A percentile compares a stretch with the other conserved stretches of the same genome.
phyloP scores from a whole-genome alignment of 2,329 filamentous ascomycete species.

The Coniella vitis region DNA sequence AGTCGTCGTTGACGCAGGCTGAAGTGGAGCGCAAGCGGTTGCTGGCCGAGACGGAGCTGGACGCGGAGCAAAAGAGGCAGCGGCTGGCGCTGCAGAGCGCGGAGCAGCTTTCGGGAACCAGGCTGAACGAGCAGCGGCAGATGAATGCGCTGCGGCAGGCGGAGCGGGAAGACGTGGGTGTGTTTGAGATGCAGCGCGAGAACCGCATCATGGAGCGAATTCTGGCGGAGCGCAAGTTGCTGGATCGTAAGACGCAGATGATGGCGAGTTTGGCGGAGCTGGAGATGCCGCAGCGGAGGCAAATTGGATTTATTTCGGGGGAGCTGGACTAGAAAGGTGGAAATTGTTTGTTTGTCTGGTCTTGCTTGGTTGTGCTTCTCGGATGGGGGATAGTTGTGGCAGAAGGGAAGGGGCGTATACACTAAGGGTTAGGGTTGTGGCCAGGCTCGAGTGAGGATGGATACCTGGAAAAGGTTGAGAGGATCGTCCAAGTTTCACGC shows the following conservation, averaged over 20 bases:
- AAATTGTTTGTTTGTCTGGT: constrained; percentile 7
- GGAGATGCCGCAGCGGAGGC: constrained; percentile 33
- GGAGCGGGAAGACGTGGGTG: constrained; percentile 45
- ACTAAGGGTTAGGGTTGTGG: too few species aligned
- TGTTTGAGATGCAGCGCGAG: constrained; percentile 40
- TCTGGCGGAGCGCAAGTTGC: constrained; percentile 26
- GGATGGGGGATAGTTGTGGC: too few species aligned
- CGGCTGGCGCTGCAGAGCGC: constrained; percentile 43
- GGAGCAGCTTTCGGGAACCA: constrained; percentile 36
- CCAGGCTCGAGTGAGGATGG: too few species aligned
- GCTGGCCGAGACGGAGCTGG: constrained; percentile 40
- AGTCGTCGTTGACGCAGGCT: constrained; percentile 40
- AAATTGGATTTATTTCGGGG: constrained; percentile 50
- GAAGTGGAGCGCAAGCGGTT: constrained; percentile 36
- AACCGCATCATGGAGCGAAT: constrained; percentile 10
- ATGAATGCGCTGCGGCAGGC: constrained; percentile 41
- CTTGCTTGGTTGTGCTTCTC: not conserved
- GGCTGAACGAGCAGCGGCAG: constrained; percentile 41
- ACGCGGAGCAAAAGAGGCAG: constrained; percentile 37
- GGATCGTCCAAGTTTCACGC: too few species aligned
- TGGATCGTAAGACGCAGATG: constrained; percentile 38
- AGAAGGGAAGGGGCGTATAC: too few species aligned
- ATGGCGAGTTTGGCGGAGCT: constrained; percentile 28
- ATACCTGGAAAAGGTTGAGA: too few species aligned
- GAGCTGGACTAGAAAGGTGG: constrained; percentile 48